phyloP scores from a whole-genome alignment of 2,329 filamentous ascomycete genomes.

The Pestalotiopsis sp. region DNA sequence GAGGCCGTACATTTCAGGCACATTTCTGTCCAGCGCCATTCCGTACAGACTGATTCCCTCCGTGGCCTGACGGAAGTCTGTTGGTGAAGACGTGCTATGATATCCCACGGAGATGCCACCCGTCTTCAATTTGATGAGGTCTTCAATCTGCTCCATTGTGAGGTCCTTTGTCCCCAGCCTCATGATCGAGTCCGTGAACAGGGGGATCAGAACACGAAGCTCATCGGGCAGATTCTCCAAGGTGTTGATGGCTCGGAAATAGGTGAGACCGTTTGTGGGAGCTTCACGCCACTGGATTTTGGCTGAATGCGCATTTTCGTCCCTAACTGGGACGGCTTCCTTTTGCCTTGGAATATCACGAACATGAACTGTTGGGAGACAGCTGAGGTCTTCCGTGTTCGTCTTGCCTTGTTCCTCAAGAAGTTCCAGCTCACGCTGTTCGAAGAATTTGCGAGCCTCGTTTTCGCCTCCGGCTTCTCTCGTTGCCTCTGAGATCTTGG shows the following conservation, averaged over 20 bases:
- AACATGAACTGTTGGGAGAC: slow-evolving; percentile 84
- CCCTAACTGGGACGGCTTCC: slow-evolving; percentile 60
- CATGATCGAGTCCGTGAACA: slow-evolving; percentile 93
- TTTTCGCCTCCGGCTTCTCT: slow-evolving; percentile 70
- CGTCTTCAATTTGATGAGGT: slow-evolving; percentile 93
- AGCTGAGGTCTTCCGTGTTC: slow-evolving; percentile 81
- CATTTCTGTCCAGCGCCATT: slow-evolving; percentile 85
- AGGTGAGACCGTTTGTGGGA: slow-evolving; percentile 92
- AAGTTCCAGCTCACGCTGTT: slow-evolving; percentile 77
- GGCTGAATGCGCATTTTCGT: slow-evolving; percentile 65
- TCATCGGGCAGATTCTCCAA: slow-evolving; percentile 82
- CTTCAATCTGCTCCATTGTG: slow-evolving; percentile 93
- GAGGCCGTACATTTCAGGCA: slow-evolving; percentile 88
- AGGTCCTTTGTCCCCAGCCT: slow-evolving; percentile 85
- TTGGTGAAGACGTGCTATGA: slow-evolving; percentile 78
- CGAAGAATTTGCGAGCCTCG: slow-evolving; percentile 71
- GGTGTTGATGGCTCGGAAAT: slow-evolving; percentile 86
- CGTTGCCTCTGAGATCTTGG: slow-evolving; percentile 72
- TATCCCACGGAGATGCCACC: slow-evolving; percentile 87
- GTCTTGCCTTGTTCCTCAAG: slow-evolving; percentile 83
- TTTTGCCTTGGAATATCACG: slow-evolving; percentile 83
- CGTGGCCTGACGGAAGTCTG: slow-evolving; percentile 67
- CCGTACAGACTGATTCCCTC: slow-evolving; percentile 87
- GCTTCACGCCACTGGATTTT: slow-evolving; percentile 89
- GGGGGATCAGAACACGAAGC: slow-evolving; percentile 78